Evolutionary conservation across 176 grass and related monocot species (phyloP), one percentile per base, ranked within the genome.

Genomic region (Musa beccarii): DNA sequence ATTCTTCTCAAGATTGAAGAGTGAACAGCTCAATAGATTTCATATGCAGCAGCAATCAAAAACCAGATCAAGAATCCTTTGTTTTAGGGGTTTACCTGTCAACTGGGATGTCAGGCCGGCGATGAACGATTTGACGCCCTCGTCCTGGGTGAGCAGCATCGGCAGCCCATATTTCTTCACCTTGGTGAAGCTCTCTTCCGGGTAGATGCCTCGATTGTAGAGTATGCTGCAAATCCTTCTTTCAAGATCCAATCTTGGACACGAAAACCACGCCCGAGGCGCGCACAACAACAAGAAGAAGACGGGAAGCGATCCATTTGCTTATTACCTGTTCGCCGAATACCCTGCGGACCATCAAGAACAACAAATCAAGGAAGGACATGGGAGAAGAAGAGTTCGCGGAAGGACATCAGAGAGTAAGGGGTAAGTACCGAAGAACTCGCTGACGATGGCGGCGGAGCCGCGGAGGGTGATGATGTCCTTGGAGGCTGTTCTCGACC

Each of bases 121-220:
- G 52, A 99, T 76, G 83, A 91, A 99, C 34, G 83, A 66, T 78
- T 87, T 89, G 79, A 99, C 90, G 49, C 86, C 91, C 25, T 87
- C 88, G 59, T 99, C 95, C 85, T 99, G 84, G 19, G 90, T 94
- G 53, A 99, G 84, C 54, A 99, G 85, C 90, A 99, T 88, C 1
- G 86, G 81, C 53, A 99, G 86, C 65, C 95, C 95, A 55, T 99
- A 99, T 83, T 99, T 99, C 91, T 99, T 99, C 81, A 94, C 95
- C 86, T 89, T 99, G 34, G 70, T 65, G 72, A 99, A 99, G 85
- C 88, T 99, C 28, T 99, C 91, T 80, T 99, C 91, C 9, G 90
- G 86, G 75, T 99, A 99, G 21, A 99, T 83, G 3, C 82, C 91
- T 43, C 95, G 90, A 50, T 99, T 99, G 85, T 99, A 99, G 52